These are phyloP conservation scores for Populus simonii DNA, from an alignment of 345 rosid genomes.

Conservation along the genomic window DNA sequence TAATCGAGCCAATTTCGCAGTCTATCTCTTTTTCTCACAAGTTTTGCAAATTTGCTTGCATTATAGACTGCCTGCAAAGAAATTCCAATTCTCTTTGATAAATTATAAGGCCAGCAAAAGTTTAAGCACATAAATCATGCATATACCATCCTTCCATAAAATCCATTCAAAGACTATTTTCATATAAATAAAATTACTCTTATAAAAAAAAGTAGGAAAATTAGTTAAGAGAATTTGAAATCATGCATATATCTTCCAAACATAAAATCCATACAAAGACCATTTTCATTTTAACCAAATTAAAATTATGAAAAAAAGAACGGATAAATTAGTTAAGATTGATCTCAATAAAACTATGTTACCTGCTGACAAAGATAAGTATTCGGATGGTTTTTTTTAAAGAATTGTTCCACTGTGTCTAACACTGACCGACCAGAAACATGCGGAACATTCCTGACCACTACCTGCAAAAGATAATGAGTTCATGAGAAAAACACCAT, in stretches of 20 bases:
- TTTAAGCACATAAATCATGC: neutral
- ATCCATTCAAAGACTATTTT: neutral
- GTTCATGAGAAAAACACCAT: neutral
- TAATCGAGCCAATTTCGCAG: constrained; percentile 88
- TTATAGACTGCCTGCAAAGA: constrained; percentile 72
- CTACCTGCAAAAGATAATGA: constrained; percentile 55
- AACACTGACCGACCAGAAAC: constrained; percentile 51
- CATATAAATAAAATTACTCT: neutral
- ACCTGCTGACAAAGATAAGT: constrained; percentile 94
- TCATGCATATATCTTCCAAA: neutral
- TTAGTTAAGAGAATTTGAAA: too few species aligned
- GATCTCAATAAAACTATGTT: neutral
- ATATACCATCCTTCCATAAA: neutral
- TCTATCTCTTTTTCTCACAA: constrained; percentile 70
- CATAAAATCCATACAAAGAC: neutral
- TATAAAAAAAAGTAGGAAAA: too few species aligned
- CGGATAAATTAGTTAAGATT: neutral
- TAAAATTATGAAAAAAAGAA: neutral
- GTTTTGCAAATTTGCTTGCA: constrained; percentile 68
- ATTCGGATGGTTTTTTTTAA: constrained; percentile 76
- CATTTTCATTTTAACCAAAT: neutral
- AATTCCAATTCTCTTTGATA: constrained; percentile 3
- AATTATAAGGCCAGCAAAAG: neutral
- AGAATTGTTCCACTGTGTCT: constrained; percentile 72
- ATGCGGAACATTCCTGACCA: constrained; percentile 78